Conservation (phyloP, 2,329 filamentous ascomycete genomes). For the Lecanoromycetidae sp. region DNA sequence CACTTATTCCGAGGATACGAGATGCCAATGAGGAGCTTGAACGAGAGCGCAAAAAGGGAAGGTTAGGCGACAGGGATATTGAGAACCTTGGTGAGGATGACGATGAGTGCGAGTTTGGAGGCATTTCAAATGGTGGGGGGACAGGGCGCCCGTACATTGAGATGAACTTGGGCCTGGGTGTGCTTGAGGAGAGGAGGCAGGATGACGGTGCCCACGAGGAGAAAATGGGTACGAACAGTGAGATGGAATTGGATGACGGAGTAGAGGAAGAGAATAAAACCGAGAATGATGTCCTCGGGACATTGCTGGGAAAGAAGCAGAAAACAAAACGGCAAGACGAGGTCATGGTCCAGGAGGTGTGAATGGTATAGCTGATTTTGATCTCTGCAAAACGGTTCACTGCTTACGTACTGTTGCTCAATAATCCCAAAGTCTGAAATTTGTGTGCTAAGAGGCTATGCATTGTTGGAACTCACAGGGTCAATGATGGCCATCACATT, state of each 20-base stretch:
- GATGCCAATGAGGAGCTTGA: slow-evolving; percentile 34
- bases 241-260: no score
- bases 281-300: background rate
- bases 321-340: background rate
- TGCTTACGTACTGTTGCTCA: no score
- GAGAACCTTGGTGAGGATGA: slow-evolving; percentile 25
- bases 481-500: no score
- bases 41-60: slow-evolving; percentile 28
- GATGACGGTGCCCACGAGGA: background rate
- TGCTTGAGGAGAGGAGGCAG: slow-evolving; percentile 6
- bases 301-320: slow-evolving; percentile 1
- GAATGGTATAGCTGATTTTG: no score
- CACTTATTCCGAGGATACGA: slow-evolving; percentile 22
- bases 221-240: background rate
- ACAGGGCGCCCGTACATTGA: slow-evolving; percentile 29
- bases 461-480: no score
- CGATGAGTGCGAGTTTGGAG: slow-evolving; percentile 2
- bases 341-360: slow-evolving; percentile 7
- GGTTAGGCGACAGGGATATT: slow-evolving; percentile 26
- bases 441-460: no score
- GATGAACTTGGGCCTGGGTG: slow-evolving; percentile 20
- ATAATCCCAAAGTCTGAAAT: no score
- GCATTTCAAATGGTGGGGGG: no score
- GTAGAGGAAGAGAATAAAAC: background rate
- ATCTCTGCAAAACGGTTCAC: no score